phyloP scores from a whole-genome alignment of 345 rosid genomes.

The Citrus medica region DNA sequence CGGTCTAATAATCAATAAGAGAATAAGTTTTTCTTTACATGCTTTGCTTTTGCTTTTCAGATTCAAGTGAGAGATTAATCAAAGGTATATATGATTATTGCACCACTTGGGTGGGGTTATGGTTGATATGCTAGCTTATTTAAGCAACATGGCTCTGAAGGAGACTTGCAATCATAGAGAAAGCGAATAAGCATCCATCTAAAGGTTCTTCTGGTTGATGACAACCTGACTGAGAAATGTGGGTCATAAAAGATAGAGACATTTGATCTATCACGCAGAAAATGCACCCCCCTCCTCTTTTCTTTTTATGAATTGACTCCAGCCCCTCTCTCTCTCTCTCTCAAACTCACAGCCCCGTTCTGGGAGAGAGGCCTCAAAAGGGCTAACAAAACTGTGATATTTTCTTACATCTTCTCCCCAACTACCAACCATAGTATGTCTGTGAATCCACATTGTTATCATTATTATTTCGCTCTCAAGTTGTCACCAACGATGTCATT shows the following conservation, averaged over 20 bases:
- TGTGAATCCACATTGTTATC: constrained; percentile 27
- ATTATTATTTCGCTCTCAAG: constrained; percentile 23
- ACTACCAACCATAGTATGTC: constrained; percentile 67
- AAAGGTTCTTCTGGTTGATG: constrained; percentile 32
- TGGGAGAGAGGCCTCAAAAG: constrained; percentile 35
- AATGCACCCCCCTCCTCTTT: constrained; percentile 5
- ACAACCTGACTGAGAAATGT: constrained; percentile 51
- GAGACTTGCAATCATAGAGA: constrained; percentile 51
- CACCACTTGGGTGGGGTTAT: constrained; percentile 29
- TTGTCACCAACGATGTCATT: constrained; percentile 57
- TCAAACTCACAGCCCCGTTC: not conserved
- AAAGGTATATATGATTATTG: constrained; percentile 30
- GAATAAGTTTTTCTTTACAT: no score
- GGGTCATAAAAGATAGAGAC: constrained; percentile 35
- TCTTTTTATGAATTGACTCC: constrained; percentile 6
- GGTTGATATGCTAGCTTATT: constrained; percentile 38
- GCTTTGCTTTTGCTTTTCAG: not conserved
- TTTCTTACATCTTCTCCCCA: constrained; percentile 61
- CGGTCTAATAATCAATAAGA: no score
- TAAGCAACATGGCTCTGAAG: constrained; percentile 42
- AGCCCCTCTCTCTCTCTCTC: constrained; percentile 18
- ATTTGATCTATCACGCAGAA: constrained; percentile 30
- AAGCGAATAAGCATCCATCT: constrained; percentile 45
- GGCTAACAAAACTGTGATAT: constrained; percentile 37
- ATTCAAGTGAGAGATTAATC: constrained; percentile 19